These are phyloP conservation scores for Stephanodiscus triporus DNA, from an alignment of 108 stramenopile genomes.

Conservation along the genomic window DNA sequence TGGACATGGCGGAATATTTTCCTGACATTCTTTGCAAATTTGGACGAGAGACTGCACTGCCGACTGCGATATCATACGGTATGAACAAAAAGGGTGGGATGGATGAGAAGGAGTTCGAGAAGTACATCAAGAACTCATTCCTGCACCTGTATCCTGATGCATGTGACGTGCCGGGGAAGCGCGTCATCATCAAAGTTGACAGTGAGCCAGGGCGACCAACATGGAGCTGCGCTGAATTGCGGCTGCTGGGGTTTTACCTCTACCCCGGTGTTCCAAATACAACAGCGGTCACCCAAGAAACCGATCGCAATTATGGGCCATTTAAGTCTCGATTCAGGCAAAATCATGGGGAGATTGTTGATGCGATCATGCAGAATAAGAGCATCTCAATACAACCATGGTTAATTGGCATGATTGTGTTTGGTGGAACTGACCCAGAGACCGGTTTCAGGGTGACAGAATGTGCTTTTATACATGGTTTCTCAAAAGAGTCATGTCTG, in stretches of 20 bases:
- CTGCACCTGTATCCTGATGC: slow-evolving; percentile 31
- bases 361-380: no score
- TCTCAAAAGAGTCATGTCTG: no score
- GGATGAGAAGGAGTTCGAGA: slow-evolving; percentile 14
- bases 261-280: slow-evolving; percentile 28
- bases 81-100: slow-evolving; percentile 32
- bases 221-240: background rate
- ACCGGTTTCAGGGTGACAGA: no score
- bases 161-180: slow-evolving; percentile 14
- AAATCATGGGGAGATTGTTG: background rate
- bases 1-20: slow-evolving; percentile 7
- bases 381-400: no score
- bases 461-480: no score
- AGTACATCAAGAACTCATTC: slow-evolving; percentile 19
- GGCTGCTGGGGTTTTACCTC: slow-evolving; percentile 16
- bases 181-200: slow-evolving; percentile 29
- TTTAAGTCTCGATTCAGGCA: slow-evolving; percentile 13
- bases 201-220: slow-evolving; percentile 29
- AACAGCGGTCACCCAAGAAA: slow-evolving; percentile 21
- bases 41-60: slow-evolving; percentile 5
- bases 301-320: slow-evolving; percentile 25
- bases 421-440: no score
- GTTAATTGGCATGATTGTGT: no score
- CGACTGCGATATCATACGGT: slow-evolving; percentile 4
- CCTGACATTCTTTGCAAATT: slow-evolving; percentile 21